Evolutionary conservation across 2,329 filamentous ascomycete genomes (phyloP), one percentile per base, ranked within the genome.

Genomic region (Cladophialophora psammophila): DNA sequence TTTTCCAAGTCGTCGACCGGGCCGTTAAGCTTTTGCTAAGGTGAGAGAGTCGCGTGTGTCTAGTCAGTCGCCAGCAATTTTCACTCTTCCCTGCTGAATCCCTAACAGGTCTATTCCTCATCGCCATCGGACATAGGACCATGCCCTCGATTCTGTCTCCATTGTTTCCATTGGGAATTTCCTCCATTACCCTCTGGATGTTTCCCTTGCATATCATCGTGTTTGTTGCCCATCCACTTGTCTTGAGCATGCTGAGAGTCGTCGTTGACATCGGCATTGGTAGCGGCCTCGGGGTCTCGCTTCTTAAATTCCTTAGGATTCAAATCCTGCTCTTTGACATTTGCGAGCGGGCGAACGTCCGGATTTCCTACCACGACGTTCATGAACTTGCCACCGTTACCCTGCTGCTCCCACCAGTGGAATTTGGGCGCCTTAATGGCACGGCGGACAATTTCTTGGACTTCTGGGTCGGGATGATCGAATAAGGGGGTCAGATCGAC

Each of bases 321-420:
- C 13, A 31, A 8, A 50, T 50, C 57, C 6, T 48, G 40, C 38
- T 61, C 45, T 32, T 54, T 53, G 32, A 61, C 45, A 20, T 61
- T 36, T 2, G 26, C n/a, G 18, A 38, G n/a, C 20, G 20, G 40
- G 8, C 45, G 59, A 7, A 61, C 45, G 42, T 63, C 57, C 5
- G 64, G 64, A 34, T 66, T 66, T 3, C 64, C 64, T 13, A 35
- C 53, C 6, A 59, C 59, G 13, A 66, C 9, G 5, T 45, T 53
- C 45, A 54, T 57, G 12, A 56, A 48, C 35, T 35, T 32, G 20
- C 38, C 40, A 10, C 31, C 34, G n/a, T 61, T 54, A 20, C 45
- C 45, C 42, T 66, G 64, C 26, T 52, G 35, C n/a, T 66, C 26
- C 59, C 59, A 61, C 59, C 59, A 61, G 34, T 61, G 59, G 2